Evolutionary conservation across 2,329 filamentous ascomycete species (phyloP).

Genomic region (Diaporthe helianthi): DNA sequence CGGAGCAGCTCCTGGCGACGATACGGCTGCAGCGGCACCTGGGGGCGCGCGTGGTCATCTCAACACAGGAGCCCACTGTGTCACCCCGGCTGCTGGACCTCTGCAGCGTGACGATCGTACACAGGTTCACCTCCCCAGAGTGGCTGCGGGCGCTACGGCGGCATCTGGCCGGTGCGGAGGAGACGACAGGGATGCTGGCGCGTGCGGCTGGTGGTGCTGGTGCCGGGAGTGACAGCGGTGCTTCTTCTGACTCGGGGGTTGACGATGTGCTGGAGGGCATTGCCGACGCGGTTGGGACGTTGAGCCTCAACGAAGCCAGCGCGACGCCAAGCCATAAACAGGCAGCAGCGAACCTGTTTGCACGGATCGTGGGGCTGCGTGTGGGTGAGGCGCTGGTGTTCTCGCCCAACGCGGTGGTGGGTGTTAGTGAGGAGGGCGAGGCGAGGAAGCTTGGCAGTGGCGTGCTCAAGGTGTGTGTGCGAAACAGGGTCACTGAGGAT

Average conservation of each 20-base stretch:
- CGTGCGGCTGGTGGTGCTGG: constrained; percentile 22
- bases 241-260: not conserved
- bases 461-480: constrained; percentile 49
- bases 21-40: constrained; percentile 77
- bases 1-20: constrained; percentile 64
- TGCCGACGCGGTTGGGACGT: not conserved
- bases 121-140: constrained; percentile 64
- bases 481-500: constrained; percentile 52
- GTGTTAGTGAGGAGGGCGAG: constrained; percentile 36
- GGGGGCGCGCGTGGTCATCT: constrained; percentile 71
- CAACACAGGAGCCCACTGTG: constrained; percentile 80
- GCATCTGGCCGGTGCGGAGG: constrained; percentile 43
- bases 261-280: constrained; percentile 3
- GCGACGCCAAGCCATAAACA: constrained; percentile 33
- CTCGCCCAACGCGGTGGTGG: constrained; percentile 51
- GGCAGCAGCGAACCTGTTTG: constrained; percentile 46
- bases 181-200: constrained; percentile 36
- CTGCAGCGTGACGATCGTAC: constrained; percentile 74
- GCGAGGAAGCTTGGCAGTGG: constrained; percentile 46
- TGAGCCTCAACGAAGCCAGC: constrained; percentile 33
- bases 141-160: constrained; percentile 42
- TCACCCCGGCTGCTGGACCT: constrained; percentile 73
- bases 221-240: not conserved
- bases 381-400: constrained; percentile 57
- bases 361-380: constrained; percentile 50